Conservation (phyloP, 371 early-diverging fungal species). For the Capniomyces stellatus region DNA sequence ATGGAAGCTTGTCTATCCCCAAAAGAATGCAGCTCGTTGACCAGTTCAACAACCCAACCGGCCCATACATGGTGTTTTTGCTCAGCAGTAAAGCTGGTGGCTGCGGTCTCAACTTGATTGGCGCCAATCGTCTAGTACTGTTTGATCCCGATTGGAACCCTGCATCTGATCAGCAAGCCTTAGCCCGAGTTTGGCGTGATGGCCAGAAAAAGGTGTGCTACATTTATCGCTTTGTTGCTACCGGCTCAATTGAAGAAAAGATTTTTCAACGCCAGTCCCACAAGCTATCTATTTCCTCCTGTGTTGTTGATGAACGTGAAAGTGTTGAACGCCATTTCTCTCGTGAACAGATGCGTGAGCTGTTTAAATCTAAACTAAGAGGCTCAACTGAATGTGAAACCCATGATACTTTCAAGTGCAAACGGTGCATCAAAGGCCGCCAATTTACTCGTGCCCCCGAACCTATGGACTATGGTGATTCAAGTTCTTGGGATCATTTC, state of each 20-base stretch:
- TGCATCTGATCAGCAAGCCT: constrained; percentile 55
- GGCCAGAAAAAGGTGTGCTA: constrained; percentile 89
- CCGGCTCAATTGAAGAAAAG: constrained; percentile 95
- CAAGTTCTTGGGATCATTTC: constrained; percentile 81
- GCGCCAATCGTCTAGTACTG: constrained; percentile 85
- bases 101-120: constrained; percentile 93
- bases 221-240: constrained; percentile 87
- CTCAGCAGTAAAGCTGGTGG: constrained; percentile 96
- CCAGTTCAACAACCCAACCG: constrained; percentile 79
- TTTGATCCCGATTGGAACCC: constrained; percentile 71
- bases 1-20: constrained; percentile 77
- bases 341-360: constrained; percentile 64
- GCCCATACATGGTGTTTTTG: constrained; percentile 75
- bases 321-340: constrained; percentile 88
- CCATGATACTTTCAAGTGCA: constrained; percentile 90
- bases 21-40: constrained; percentile 89
- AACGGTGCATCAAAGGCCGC: constrained; percentile 60
- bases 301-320: constrained; percentile 85
- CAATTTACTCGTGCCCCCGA: constrained; percentile 51
- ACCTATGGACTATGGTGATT: constrained; percentile 51
- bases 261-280: constrained; percentile 89
- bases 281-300: constrained; percentile 71
- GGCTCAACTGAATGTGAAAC: constrained; percentile 52
- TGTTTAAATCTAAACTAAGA: constrained; percentile 52
- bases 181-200: constrained; percentile 94